These are phyloP conservation scores for Russula emetica DNA, from an alignment of 768 basidiomycete species.

Conservation along the genomic window DNA sequence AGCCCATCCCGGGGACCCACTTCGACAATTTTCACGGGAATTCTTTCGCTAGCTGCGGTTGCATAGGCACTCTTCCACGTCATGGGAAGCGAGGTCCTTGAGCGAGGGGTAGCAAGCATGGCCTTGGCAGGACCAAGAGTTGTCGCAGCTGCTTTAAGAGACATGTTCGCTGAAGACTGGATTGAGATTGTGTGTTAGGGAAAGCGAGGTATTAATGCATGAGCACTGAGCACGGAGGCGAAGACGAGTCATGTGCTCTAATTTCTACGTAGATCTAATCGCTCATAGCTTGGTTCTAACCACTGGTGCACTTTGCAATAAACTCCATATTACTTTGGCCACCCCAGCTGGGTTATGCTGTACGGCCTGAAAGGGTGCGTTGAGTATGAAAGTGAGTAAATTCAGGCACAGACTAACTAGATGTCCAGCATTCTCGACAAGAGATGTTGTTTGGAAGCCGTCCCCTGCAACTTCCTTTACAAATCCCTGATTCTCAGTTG, in stretches of 20 bases:
- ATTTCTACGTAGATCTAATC: background rate
- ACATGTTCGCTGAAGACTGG: background rate
- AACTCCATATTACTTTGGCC: conserved; percentile 9
- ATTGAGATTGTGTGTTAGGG: background rate
- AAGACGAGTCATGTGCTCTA: background rate
- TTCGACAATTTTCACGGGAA: conserved; percentile 68
- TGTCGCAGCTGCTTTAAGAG: conserved; percentile 2
- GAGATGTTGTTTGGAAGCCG: conserved; percentile 16
- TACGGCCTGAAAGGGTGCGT: conserved; percentile 8
- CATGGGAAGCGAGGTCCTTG: background rate
- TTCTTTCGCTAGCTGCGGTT: conserved; percentile 15
- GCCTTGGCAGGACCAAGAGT: background rate
- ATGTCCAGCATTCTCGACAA: conserved; percentile 23
- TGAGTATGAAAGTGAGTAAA: background rate
- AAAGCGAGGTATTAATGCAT: background rate
- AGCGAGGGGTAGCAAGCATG: background rate
- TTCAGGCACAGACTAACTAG: conserved; percentile 12
- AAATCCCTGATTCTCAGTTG: conserved; percentile 11
- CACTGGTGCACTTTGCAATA: background rate
- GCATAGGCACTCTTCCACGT: conserved; percentile 3
- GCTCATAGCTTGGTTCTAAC: conserved; percentile 10
- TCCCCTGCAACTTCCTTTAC: conserved; percentile 1
- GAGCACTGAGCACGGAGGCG: no score
- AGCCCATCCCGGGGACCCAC: conserved; percentile 90
- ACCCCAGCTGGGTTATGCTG: conserved; percentile 20